phyloP scores from a whole-genome alignment of 2,329 filamentous ascomycete genomes.

The Trichocomaceae sp. region DNA sequence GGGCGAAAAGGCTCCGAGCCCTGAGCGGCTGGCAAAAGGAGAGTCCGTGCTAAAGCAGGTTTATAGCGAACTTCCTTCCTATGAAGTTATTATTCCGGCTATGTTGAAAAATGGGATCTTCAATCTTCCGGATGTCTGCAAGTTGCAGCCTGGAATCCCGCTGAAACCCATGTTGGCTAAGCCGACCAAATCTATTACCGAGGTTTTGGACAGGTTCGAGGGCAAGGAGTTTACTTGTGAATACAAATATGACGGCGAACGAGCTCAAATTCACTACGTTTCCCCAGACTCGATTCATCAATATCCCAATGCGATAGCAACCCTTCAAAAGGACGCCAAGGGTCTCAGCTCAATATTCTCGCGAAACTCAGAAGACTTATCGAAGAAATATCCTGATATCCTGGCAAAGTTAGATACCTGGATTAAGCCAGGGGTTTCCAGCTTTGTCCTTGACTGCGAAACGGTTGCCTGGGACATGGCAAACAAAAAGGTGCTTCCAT shows the following conservation, averaged over 20 bases:
- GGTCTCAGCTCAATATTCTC: slow-evolving; percentile 94
- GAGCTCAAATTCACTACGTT: slow-evolving; percentile 98
- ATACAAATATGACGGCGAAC: slow-evolving; percentile 97
- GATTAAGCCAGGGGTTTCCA: slow-evolving; percentile 84
- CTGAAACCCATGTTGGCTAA: slow-evolving; percentile 98
- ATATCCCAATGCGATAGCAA: slow-evolving; percentile 57
- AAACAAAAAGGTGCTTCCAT: slow-evolving; percentile 92
- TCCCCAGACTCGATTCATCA: slow-evolving; percentile 68
- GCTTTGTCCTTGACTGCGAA: slow-evolving; percentile 97
- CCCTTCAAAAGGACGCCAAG: slow-evolving; percentile 57
- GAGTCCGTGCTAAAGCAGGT: slow-evolving; percentile 84
- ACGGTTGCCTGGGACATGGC: slow-evolving; percentile 93
- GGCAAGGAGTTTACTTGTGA: slow-evolving; percentile 94
- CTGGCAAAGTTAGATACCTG: slow-evolving; percentile 78
- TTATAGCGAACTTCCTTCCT: slow-evolving; percentile 89
- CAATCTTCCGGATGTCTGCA: slow-evolving; percentile 76
- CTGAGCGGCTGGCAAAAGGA: slow-evolving; percentile 72
- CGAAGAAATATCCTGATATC: slow-evolving; percentile 96
- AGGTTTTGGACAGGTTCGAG: slow-evolving; percentile 94
- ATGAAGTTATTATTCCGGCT: slow-evolving; percentile 87
- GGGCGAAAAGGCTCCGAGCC: slow-evolving; percentile 56
- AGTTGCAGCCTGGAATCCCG: slow-evolving; percentile 85
- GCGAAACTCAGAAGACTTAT: slow-evolving; percentile 91
- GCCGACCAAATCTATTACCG: slow-evolving; percentile 94
- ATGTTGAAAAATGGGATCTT: slow-evolving; percentile 82